These are phyloP conservation scores for Sarcodon aspratus DNA, from an alignment of 768 basidiomycete species.

Conservation along the genomic window DNA sequence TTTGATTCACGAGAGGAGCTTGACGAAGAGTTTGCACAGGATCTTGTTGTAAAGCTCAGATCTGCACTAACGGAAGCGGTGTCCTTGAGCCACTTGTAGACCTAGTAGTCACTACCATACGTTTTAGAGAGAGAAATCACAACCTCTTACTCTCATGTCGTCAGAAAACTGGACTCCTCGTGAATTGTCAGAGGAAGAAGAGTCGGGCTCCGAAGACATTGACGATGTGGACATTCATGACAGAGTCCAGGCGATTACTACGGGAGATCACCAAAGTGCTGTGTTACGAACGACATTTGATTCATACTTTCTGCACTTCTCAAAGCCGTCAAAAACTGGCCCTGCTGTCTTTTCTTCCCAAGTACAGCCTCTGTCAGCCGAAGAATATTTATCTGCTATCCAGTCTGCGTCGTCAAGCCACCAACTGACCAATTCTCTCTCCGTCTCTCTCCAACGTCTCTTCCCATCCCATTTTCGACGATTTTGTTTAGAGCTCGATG, in stretches of 20 bases:
- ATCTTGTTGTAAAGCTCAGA: conserved; percentile 33
- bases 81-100: background rate
- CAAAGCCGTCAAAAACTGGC: conserved; percentile 61
- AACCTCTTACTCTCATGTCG: background rate
- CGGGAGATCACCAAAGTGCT: background rate
- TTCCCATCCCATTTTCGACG: conserved; percentile 34
- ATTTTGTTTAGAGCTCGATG: conserved; percentile 58
- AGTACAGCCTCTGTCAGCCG: conserved; percentile 57
- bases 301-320: conserved; percentile 65
- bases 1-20: conserved; percentile 45
- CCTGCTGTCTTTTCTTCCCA: conserved; percentile 69
- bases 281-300: conserved; percentile 69
- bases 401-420: conserved; percentile 7
- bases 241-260: background rate
- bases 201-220: background rate
- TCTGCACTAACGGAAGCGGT: background rate
- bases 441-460: conserved; percentile 16
- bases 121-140: background rate
- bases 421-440: conserved; percentile 16
- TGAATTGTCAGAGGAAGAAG: background rate
- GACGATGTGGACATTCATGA: background rate
- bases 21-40: conserved; percentile 44
- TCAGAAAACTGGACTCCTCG: background rate
- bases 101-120: background rate
- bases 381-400: conserved; percentile 39